Conservation (phyloP, 345 rosid species). For the Gossypium raimondii region DNA sequence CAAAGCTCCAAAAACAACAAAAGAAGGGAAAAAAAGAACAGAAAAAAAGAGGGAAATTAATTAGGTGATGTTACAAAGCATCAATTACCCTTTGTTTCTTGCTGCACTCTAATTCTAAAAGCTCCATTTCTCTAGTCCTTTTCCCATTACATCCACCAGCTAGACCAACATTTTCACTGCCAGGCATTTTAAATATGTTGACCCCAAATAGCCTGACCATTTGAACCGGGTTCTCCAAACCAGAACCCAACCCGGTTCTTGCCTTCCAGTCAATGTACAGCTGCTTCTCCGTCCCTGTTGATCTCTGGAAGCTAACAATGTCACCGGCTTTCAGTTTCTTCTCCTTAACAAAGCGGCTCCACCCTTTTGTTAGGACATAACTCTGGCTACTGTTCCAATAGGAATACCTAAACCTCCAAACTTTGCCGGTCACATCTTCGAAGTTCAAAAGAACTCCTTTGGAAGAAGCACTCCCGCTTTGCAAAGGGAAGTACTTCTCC, state of each 20-base stretch:
- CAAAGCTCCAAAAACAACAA: conserved; percentile 13
- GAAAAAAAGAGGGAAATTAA: not conserved
- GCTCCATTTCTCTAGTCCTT: conserved; percentile 55
- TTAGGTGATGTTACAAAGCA: conserved; percentile 51
- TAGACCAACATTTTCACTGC: conserved; percentile 17
- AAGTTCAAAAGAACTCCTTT: conserved; percentile 65
- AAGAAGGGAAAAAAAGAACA: not conserved
- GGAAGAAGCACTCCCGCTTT: conserved; percentile 31
- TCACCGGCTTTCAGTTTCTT: conserved; percentile 79
- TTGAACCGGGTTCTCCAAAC: conserved; percentile 34
- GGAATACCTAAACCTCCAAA: conserved; percentile 91
- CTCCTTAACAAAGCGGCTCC: conserved; percentile 92
- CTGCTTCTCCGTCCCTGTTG: conserved; percentile 67
- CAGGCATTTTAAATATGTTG: conserved; percentile 54
- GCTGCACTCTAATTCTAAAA: conserved; percentile 47
- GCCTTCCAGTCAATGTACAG: conserved; percentile 59
- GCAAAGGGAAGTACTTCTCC: conserved; percentile 62
- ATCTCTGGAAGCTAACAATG: conserved; percentile 64
- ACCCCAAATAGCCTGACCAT: conserved; percentile 81
- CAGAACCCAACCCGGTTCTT: conserved; percentile 24
- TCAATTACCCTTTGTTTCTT: conserved; percentile 72
- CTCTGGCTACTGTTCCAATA: conserved; percentile 98
- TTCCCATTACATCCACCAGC: conserved; percentile 44
- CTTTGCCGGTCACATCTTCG: conserved; percentile 66
- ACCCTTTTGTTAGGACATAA: conserved; percentile 88